Base-by-base conservation (phyloP, 2,329 filamentous ascomycete genomes). In the Leptographium radiaticola region DNA sequence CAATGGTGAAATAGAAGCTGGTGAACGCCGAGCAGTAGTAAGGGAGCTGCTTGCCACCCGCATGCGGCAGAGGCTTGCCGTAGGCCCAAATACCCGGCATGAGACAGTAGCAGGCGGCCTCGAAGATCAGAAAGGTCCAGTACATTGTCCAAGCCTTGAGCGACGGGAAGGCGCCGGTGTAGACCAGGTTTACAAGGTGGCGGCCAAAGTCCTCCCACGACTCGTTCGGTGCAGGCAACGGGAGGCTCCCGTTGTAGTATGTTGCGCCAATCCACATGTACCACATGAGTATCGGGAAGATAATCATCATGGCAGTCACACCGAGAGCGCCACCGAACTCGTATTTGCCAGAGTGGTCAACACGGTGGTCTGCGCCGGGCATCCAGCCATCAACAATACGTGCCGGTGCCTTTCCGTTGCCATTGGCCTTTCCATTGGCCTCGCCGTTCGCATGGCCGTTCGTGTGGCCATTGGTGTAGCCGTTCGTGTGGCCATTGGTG, bases 241-340 rank as follows among this genome's bases (percentile, higher is more conserved):
- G 93, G 51, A 94, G 75, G 59, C 86, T 83, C 61, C 91, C 91
- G 65, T 89, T 75, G 71, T 96, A 98, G 72, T 91, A 95, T 50
- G 84, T 90, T 38, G 91, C 87, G 51, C 93, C 93, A 68, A 95
- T 84, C 90, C 90, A 97, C 90, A 98, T 95, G 73, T 96, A 97
- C 79, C 88, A 96, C 91, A 97, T 97, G 62, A 98, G 78, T 40
- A 84, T 58, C n/a, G 93, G 93, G 70, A 97, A 98, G 47, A 86
- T 81, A 58, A 89, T 77, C 89, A 97, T 97, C 80, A 96, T 89
- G 60, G 79, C 74, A 16, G 79, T 70, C 44, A 90, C 85, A 53
- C 93, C 91, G n/a, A 77, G 66, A 4, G 87, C 83, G 55, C 93
- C 93, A 59, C 91, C 91, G 65, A 97, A 98, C 66, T 98, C 94